These are phyloP conservation scores for Pythium dissotocum DNA, from an alignment of 352 stramenopile species.

Conservation along the genomic window DNA sequence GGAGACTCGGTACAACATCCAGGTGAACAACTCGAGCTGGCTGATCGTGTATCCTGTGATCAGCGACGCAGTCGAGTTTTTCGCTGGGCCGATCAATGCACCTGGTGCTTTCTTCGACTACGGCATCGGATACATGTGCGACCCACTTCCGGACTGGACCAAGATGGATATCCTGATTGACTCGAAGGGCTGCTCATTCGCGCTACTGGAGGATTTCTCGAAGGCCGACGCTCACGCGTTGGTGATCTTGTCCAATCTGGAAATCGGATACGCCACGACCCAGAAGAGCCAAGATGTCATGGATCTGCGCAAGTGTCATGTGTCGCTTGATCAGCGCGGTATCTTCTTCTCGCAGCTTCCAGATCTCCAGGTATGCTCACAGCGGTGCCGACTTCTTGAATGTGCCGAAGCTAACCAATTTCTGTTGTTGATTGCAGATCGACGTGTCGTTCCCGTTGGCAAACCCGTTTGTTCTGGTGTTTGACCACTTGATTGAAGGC, in stretches of 20 bases:
- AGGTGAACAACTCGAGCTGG: constrained; percentile 78
- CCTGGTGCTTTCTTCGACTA: constrained; percentile 53
- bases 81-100: constrained; percentile 53
- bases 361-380: constrained; percentile 65
- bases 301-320: constrained; percentile 81
- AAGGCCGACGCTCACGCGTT: constrained; percentile 68
- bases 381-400: background rate
- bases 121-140: constrained; percentile 68
- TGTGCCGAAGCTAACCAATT: background rate
- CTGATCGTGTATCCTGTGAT: constrained; percentile 74
- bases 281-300: constrained; percentile 51
- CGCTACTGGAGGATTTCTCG: constrained; percentile 81
- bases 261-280: constrained; percentile 61
- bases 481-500: constrained; percentile 82
- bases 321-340: constrained; percentile 76
- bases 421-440: constrained; percentile 41
- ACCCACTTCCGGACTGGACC: constrained; percentile 65
- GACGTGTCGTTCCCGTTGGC: constrained; percentile 82
- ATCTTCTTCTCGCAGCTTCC: constrained; percentile 87
- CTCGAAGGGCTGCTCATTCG: constrained; percentile 72
- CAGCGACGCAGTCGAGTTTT: constrained; percentile 63
- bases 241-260: constrained; percentile 72
- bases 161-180: constrained; percentile 77
- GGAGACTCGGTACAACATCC: constrained; percentile 66
- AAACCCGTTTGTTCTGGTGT: constrained; percentile 81